These are phyloP conservation scores for Phytophthora kernoviae DNA, from an alignment of 352 stramenopile species.

Conservation along the genomic window DNA sequence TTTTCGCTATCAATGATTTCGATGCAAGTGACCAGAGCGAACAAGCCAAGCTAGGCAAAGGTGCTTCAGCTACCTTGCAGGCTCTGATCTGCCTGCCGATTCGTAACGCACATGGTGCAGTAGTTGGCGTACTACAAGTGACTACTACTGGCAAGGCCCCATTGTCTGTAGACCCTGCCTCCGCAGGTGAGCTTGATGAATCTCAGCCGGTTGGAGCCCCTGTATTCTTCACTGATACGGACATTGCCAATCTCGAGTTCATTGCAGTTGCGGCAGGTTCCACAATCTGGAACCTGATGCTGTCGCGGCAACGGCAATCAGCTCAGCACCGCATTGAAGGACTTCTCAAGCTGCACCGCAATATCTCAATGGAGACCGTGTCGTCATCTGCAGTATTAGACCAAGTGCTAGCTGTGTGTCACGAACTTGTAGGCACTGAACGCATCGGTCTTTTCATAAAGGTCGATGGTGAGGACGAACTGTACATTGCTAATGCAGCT, in stretches of 20 bases:
- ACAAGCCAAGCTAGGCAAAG: constrained; percentile 28
- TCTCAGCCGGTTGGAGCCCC: background rate
- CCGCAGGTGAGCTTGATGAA: constrained; percentile 1
- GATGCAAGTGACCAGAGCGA: constrained; percentile 66
- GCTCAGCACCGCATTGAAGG: constrained; percentile 74
- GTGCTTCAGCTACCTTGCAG: constrained; percentile 20
- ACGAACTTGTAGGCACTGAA: constrained; percentile 71
- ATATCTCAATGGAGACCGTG: constrained; percentile 72
- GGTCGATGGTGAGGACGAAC: constrained; percentile 67
- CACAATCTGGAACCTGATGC: constrained; percentile 71
- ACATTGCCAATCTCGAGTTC: constrained; percentile 59
- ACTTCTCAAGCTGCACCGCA: constrained; percentile 69
- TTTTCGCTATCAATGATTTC: constrained; percentile 57
- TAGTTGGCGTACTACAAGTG: constrained; percentile 67
- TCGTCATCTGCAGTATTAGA: constrained; percentile 58
- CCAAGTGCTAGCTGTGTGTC: constrained; percentile 71
- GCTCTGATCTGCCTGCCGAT: constrained; percentile 71
- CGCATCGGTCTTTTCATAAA: constrained; percentile 76
- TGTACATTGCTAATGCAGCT: constrained; percentile 65
- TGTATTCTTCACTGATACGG: constrained; percentile 43
- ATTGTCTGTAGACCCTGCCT: constrained; percentile 7
- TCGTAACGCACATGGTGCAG: constrained; percentile 59
- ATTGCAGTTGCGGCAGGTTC: constrained; percentile 59
- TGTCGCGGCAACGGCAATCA: constrained; percentile 65
- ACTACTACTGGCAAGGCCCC: constrained; percentile 24